Percentiles rank a stretch among this genome's conserved stretches.
phyloP scores from a whole-genome alignment of 441 rosid genomes.

The Viola pubescens region DNA sequence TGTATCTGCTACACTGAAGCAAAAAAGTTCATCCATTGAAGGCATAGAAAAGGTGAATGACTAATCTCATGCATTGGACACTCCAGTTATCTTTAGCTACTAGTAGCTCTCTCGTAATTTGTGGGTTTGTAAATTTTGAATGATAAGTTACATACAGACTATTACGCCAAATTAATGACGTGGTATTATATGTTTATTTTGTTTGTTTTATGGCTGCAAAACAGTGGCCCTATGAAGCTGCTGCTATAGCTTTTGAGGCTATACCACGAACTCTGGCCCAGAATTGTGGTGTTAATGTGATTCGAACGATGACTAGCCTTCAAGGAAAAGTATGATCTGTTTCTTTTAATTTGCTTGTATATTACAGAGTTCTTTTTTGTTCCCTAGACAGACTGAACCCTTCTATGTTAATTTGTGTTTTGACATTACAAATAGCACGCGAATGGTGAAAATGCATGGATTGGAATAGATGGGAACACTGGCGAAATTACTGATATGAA shows the following conservation, averaged over 20 bases:
- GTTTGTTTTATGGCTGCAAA: constrained; percentile 10
- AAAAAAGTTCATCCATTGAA: constrained; percentile 79
- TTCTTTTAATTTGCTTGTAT: neutral
- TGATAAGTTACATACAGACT: too few species aligned
- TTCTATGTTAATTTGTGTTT: too few species aligned
- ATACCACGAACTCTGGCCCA: constrained; percentile 88
- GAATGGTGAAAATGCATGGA: constrained; percentile 90
- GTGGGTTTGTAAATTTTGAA: too few species aligned
- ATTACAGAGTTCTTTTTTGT: neutral
- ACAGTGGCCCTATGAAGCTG: constrained; percentile 98
- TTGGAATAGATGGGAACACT: constrained; percentile 81
- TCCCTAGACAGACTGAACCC: too few species aligned
- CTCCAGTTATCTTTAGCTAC: neutral
- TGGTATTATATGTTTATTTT: neutral
- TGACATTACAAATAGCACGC: constrained; percentile 48
- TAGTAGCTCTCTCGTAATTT: neutral
- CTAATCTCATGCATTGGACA: neutral
- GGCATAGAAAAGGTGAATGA: constrained; percentile 75
- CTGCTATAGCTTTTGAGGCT: constrained; percentile 90
- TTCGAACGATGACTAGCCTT: constrained; percentile 82
- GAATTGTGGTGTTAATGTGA: constrained; percentile 92
- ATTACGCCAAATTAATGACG: too few species aligned
- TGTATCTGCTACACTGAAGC: constrained; percentile 80
- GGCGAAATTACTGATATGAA: constrained; percentile 89
- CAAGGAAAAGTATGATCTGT: constrained; percentile 62